Base-by-base conservation (phyloP, 345 rosid species). In the Orychophragmus violaceus region DNA sequence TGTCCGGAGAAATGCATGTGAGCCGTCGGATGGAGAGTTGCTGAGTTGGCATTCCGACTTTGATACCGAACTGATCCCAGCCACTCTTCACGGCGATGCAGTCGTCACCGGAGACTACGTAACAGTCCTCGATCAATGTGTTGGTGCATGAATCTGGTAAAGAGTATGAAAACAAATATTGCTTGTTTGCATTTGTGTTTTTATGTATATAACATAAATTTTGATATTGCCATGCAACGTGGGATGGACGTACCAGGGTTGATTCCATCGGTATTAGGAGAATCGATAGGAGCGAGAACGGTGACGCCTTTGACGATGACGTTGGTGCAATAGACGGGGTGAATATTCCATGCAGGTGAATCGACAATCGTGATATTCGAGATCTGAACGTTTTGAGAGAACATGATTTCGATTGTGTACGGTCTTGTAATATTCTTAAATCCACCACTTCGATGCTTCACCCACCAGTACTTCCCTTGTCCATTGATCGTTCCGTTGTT, bases 261-360 rank as follows among this genome's bases (percentile, higher is more conserved):
- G 57, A 94, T 88, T 36, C 99, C 99, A 51, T 94, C 99, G 3
- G 97, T 90, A 64, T 90, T 94, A n/a, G 99, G 99, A 29, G 84
- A 78, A 22, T 72, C 76, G 2, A 87, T 86, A 1, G 97, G 99
- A n/a, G 97, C 96, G 5, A 90, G 64, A 71, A 94, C 74, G 3
- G 95, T 90, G 32, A 93, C 70, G 46, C 87, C 84, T 77, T 68
- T 83, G 18, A 90, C 78, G 48, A 85, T 54, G 44, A 94, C 80
- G 27, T 87, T 77, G 68, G 79, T 86, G 82, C 90, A 72, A 28
- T 88, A 91, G 5, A 80, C 80, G 5, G 96, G 96, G 68, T 91
- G 95, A 60, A 87, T 83, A 68, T 88, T 82, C 98, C 98, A 88
- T 13, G 94, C 80, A 11, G 97, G 97, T 1, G 97, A 91, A 67